Evolutionary conservation across 164 flowering plant genomes (phyloP), one percentile per base, ranked within the genome.

Genomic region (Platanus orientalis): DNA sequence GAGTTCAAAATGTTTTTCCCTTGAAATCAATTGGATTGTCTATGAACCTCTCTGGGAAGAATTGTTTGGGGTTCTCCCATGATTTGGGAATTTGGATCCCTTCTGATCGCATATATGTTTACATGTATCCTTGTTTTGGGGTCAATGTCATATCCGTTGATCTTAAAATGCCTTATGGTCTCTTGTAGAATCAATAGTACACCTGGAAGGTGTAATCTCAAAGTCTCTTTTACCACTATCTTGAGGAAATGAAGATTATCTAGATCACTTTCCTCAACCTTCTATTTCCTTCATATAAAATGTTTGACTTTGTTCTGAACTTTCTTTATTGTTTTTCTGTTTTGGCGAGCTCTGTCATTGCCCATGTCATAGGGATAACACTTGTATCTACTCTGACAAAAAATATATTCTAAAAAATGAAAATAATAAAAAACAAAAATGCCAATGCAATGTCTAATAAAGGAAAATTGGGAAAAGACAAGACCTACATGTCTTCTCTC

Each of bases 101-200:
- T 45, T 19, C 2, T 17, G 5, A 45, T 45, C 14, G n/a, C 49
- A 17, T 19, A 45, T 12, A 16, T 6, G 19, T 45, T 45, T 0
- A 19, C 49, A 7, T 36, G 42, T 10, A 36, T 14, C 42, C 20
- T 14, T 49, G 53, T 49, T 49, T 49, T 20, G 24, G 53, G 53
- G 11, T 49, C 6, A 49, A 49, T 49, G 53, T 49, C 53, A 20
- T 49, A 49, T 20, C 25, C 53, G 7, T 49, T 20, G 11, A 49
- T 49, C 12, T 20, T 49, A 20, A 49, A 49, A 49, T 49, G 53
- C 1, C 24, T 24, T 7, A 72, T 61, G 68, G 77, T 76, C 47
- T 76, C 76, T 12, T 75, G 78, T 13, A 67, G 54, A 39, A 78
- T 75, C 56, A 79, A 25, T 71, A 79, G 57, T 7, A 80, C 78